Evolutionary conservation across 169 alveolate species (phyloP).

Genomic region (Sarcocystis neurona): DNA sequence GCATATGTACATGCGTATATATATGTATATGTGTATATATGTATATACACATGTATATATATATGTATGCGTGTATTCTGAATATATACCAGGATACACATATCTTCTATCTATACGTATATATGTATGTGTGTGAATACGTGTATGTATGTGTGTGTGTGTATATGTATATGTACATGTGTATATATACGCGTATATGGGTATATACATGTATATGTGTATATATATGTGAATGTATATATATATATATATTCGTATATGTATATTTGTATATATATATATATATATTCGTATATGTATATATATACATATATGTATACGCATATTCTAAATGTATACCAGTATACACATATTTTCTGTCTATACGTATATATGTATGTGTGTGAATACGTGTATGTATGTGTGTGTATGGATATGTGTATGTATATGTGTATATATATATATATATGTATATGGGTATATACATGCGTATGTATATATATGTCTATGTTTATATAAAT

Average conservation of each 20-base stretch:
- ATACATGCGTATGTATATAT: background rate
- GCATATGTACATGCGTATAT: background rate
- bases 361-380: background rate
- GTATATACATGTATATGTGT: background rate
- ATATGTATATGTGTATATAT: background rate
- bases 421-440: conserved; percentile 3
- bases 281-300: too few species aligned
- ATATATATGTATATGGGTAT: background rate
- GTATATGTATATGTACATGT: background rate
- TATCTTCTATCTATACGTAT: background rate
- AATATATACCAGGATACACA: too few species aligned
- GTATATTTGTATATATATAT: too few species aligned
- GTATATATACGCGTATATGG: background rate
- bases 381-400: background rate
- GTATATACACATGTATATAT: background rate
- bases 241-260: background rate
- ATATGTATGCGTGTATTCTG: background rate
- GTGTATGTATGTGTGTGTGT: background rate
- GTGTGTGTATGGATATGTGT: background rate
- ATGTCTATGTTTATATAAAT: background rate
- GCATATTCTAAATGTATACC: background rate
- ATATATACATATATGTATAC: background rate
- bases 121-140: background rate
- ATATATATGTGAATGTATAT: background rate
- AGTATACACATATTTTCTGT: background rate